phyloP scores from a whole-genome alignment of 2,329 filamentous ascomycete species.

The Colletotrichum liriopes region DNA sequence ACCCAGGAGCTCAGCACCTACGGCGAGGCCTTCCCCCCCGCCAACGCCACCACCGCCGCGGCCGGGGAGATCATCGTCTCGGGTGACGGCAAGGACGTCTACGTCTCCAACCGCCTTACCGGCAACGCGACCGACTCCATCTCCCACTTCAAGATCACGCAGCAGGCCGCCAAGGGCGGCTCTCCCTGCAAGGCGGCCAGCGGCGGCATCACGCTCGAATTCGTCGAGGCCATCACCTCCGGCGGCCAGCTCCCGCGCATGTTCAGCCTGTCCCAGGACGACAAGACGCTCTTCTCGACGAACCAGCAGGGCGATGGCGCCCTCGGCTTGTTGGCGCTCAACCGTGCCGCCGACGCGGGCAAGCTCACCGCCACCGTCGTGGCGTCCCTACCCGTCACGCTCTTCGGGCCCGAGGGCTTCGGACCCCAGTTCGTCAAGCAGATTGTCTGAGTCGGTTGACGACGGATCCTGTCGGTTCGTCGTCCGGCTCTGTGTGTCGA shows the following conservation, averaged over 20 bases:
- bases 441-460: slow-evolving; percentile 40
- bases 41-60: slow-evolving; percentile 55
- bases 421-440: slow-evolving; percentile 55
- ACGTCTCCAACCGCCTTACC: slow-evolving; percentile 67
- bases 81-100: slow-evolving; percentile 60
- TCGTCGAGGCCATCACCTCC: slow-evolving; percentile 52
- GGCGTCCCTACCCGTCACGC: slow-evolving; percentile 46
- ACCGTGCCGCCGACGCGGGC: slow-evolving; percentile 46
- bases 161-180: slow-evolving; percentile 42
- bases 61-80: slow-evolving; percentile 63
- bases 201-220: slow-evolving; percentile 52
- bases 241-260: slow-evolving; percentile 61
- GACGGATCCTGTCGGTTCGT: not conserved
- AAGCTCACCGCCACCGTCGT: slow-evolving; percentile 49
- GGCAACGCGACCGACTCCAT: slow-evolving; percentile 63
- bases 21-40: slow-evolving; percentile 52
- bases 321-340: slow-evolving; percentile 52
- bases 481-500: not conserved
- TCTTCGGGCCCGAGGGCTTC: slow-evolving; percentile 49
- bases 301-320: slow-evolving; percentile 61
- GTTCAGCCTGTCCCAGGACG: slow-evolving; percentile 58
- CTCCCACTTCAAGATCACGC: slow-evolving; percentile 60
- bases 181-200: slow-evolving; percentile 46
- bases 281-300: slow-evolving; percentile 60
- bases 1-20: slow-evolving; percentile 57